A percentile compares a stretch with the other conserved stretches of the same genome.
Evolutionary conservation across 2,329 filamentous ascomycete genomes (phyloP).

Genomic region (Colletotrichum sojae): DNA sequence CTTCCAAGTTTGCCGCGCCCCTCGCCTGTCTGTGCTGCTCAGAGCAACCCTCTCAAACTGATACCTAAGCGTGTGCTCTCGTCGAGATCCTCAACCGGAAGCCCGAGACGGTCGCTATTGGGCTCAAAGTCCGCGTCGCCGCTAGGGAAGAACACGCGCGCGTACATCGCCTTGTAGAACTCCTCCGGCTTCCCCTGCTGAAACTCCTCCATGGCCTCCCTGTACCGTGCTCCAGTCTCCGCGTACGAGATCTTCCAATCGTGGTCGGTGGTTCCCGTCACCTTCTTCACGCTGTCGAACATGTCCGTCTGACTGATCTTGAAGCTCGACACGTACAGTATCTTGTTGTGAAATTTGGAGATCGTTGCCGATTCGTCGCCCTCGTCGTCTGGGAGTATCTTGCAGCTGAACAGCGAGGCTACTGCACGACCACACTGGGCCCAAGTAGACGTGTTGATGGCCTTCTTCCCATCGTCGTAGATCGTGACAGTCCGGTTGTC

Average conservation of each 20-base stretch:
- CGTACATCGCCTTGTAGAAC: slow-evolving; percentile 53
- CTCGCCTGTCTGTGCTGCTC: too few species aligned
- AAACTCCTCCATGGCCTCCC: slow-evolving; percentile 61
- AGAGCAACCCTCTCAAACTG: background rate
- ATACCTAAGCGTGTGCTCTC: slow-evolving; percentile 57
- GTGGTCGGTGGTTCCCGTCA: slow-evolving; percentile 67
- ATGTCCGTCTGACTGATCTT: slow-evolving; percentile 74
- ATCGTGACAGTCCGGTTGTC: slow-evolving; percentile 56
- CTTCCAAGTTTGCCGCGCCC: background rate
- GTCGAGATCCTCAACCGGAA: slow-evolving; percentile 72
- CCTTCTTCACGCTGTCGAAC: slow-evolving; percentile 71
- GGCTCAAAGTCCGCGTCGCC: slow-evolving; percentile 40
- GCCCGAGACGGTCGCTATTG: slow-evolving; percentile 65
- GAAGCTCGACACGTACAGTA: slow-evolving; percentile 70
- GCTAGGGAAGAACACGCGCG: slow-evolving; percentile 14
- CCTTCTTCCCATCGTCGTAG: slow-evolving; percentile 69
- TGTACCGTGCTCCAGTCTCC: slow-evolving; percentile 61
- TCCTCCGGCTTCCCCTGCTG: slow-evolving; percentile 56
- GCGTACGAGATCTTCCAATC: slow-evolving; percentile 67
- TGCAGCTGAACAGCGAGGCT: slow-evolving; percentile 57
- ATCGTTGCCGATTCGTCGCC: slow-evolving; percentile 22
- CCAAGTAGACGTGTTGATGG: slow-evolving; percentile 72
- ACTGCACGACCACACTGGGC: slow-evolving; percentile 64
- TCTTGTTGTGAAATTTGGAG: slow-evolving; percentile 57
- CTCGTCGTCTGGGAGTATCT: background rate